Evolutionary conservation across 306 rosid genomes (phyloP).

Genomic region (Sicyos edulis): DNA sequence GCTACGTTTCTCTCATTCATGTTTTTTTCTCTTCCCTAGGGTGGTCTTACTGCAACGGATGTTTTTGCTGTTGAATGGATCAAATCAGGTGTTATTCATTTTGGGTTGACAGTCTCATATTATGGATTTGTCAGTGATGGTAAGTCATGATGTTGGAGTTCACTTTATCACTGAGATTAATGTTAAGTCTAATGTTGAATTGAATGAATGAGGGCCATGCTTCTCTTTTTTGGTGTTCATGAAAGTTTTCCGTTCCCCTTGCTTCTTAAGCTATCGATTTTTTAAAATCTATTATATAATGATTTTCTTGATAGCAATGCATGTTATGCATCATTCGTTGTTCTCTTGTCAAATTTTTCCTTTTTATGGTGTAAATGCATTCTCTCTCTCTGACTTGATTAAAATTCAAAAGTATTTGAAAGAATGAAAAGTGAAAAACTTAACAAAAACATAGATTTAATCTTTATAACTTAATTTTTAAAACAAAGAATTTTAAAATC

Average conservation of each 20-base stretch:
- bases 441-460: not conserved
- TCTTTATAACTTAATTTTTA: not conserved
- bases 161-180: not conserved
- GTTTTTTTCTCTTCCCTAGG: slow-evolving; percentile 53
- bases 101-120: slow-evolving; percentile 92
- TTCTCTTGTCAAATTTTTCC: not conserved
- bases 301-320: not conserved
- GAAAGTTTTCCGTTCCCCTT: not conserved
- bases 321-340: not conserved
- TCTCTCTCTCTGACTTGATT: not conserved
- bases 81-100: slow-evolving; percentile 74
- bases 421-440: not conserved
- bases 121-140: slow-evolving; percentile 97
- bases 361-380: not conserved
- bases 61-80: slow-evolving; percentile 97
- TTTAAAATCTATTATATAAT: not conserved
- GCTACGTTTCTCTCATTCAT: not conserved
- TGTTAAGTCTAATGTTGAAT: not conserved
- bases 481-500: not conserved
- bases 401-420: not conserved
- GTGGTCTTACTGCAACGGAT: slow-evolving; percentile 96
- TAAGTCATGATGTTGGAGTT: slow-evolving; percentile 35
- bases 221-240: not conserved
- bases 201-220: not conserved
- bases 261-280: not conserved